A percentile compares a stretch with the other conserved stretches of the same genome.
phyloP scores from a whole-genome alignment of 2,329 filamentous ascomycete genomes.

The Fusarium sp. region DNA sequence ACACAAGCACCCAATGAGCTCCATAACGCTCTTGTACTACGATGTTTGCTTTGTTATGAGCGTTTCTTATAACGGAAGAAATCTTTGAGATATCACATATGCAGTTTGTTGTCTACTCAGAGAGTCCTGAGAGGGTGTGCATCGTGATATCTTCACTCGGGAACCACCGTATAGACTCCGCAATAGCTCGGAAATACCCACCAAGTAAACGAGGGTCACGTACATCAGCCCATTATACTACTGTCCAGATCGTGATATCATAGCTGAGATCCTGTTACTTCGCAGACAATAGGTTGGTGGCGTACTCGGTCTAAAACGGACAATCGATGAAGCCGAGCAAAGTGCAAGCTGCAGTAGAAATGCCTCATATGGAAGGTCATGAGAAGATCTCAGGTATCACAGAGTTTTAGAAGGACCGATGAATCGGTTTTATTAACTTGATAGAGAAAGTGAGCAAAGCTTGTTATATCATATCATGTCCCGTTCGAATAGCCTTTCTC shows the following conservation, averaged over 20 bases:
- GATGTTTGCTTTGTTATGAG: background rate
- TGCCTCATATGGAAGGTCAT: background rate
- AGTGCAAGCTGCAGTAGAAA: background rate
- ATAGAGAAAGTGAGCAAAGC: background rate
- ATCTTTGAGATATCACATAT: conserved; percentile 1
- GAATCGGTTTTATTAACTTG: background rate
- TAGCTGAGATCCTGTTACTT: background rate
- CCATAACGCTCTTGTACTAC: background rate
- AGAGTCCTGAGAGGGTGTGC: conserved; percentile 4
- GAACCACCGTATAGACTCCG: background rate
- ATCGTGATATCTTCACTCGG: conserved; percentile 1
- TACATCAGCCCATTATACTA: background rate
- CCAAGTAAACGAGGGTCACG: too few species aligned
- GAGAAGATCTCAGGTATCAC: background rate
- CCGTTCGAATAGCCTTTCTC: background rate
- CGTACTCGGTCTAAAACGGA: background rate
- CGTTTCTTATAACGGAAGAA: background rate
- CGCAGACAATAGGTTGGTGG: conserved; percentile 12
- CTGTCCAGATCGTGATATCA: background rate
- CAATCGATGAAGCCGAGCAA: background rate
- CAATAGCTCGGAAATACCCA: background rate
- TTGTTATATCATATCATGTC: background rate
- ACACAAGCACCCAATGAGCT: conserved; percentile 3
- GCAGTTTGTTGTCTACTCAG: background rate
- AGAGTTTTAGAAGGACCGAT: background rate